Evolutionary conservation across 768 basidiomycete species (phyloP).

Genomic region (Phaeolepiota aurea): DNA sequence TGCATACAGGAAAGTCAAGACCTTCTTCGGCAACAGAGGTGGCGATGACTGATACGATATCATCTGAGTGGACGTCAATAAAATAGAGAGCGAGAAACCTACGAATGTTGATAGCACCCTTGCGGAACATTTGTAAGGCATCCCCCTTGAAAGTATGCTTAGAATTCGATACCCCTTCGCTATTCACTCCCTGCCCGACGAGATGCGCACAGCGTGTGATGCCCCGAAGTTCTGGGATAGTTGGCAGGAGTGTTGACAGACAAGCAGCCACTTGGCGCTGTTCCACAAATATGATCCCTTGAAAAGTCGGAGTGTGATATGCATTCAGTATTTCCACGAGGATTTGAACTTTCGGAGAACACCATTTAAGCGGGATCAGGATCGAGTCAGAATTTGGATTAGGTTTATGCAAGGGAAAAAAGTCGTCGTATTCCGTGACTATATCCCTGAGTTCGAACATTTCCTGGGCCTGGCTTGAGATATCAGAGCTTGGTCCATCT

Average conservation of each 20-base stretch:
- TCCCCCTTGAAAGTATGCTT: conserved; percentile 43
- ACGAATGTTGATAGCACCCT: conserved; percentile 62
- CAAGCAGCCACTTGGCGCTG: conserved; percentile 74
- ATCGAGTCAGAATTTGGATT: conserved; percentile 25
- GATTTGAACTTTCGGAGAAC: conserved; percentile 61
- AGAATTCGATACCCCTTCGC: conserved; percentile 29
- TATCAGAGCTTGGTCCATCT: conserved; percentile 7
- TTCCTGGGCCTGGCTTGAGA: conserved; percentile 25
- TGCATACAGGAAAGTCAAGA: conserved; percentile 72
- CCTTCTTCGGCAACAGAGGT: conserved; percentile 91
- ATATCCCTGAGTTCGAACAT: conserved; percentile 24
- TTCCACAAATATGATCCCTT: conserved; percentile 82
- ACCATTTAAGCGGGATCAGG: conserved; percentile 49
- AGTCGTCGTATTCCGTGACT: conserved; percentile 36
- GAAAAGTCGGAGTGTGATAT: conserved; percentile 50
- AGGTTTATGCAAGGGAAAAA: conserved; percentile 30
- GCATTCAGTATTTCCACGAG: conserved; percentile 55
- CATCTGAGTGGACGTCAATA: conserved; percentile 2
- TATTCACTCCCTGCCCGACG: conserved; percentile 58
- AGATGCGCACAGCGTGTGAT: conserved; percentile 56
- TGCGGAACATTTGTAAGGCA: conserved; percentile 56
- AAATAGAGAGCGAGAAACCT: conserved; percentile 14
- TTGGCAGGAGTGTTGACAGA: conserved; percentile 56
- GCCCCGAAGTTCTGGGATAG: conserved; percentile 46
- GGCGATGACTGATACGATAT: conserved; percentile 48